Conservation (phyloP, 2,329 filamentous ascomycete species). For the Stagonosporopsis cucurbitacearum region DNA sequence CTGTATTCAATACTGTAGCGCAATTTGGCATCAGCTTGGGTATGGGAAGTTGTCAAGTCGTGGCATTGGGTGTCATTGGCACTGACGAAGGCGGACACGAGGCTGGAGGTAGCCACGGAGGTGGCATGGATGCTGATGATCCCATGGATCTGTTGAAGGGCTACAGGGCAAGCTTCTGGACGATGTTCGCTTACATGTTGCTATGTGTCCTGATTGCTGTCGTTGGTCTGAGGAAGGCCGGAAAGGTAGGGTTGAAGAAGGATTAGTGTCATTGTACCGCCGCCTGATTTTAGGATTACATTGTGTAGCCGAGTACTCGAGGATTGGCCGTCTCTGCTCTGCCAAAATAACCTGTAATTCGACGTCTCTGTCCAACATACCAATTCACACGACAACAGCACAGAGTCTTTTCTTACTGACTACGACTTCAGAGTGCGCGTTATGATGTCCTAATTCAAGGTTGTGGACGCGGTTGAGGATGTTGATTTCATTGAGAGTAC, state of each 20-base stretch:
- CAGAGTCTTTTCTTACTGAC: no score
- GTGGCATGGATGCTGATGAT: slow-evolving; percentile 7
- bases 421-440: no score
- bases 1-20: slow-evolving; percentile 65
- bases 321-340: no score
- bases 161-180: slow-evolving; percentile 36
- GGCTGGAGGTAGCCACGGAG: slow-evolving; percentile 12
- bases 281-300: no score
- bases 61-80: slow-evolving; percentile 29
- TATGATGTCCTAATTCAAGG: no score
- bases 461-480: no score
- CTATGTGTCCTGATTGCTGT: slow-evolving; percentile 31
- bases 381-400: no score
- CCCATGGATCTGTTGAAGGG: slow-evolving; percentile 23
- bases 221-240: slow-evolving; percentile 32
- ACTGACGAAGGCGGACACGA: slow-evolving; percentile 6
- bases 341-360: no score
- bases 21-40: slow-evolving; percentile 60
- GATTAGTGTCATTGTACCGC: slow-evolving; percentile 23
- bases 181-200: slow-evolving; percentile 37
- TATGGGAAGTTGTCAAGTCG: slow-evolving; percentile 36
- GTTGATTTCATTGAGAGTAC: no score
- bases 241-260: slow-evolving; percentile 37
- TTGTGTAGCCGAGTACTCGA: no score
- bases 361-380: no score